A percentile compares a stretch with the other conserved stretches of the same genome.
phyloP scores from a whole-genome alignment of 371 early-diverging fungal genomes.

The Mortierella sp. region DNA sequence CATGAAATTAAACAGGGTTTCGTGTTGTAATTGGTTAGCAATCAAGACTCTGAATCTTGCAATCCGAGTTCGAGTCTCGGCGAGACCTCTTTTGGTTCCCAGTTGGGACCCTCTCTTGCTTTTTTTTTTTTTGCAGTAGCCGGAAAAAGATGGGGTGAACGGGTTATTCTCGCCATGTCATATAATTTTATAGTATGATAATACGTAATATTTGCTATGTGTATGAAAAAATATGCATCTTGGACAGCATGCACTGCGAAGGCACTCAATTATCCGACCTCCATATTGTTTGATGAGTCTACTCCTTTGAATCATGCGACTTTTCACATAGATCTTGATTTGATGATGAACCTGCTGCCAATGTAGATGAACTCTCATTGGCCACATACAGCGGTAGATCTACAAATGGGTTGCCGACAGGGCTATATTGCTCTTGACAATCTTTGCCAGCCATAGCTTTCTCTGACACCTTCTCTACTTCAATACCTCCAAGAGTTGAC shows the following conservation, averaged over 20 bases:
- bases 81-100: not conserved
- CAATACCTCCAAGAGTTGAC: not conserved
- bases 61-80: not conserved
- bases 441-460: not conserved
- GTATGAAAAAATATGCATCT: not conserved
- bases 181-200: too few species aligned
- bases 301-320: not conserved
- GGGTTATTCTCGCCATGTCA: too few species aligned
- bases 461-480: not conserved
- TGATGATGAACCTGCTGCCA: too few species aligned
- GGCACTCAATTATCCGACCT: too few species aligned
- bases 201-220: too few species aligned
- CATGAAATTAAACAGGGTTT: not conserved
- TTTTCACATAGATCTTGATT: not conserved
- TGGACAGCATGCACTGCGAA: too few species aligned
- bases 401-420: not conserved
- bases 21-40: constrained; percentile 14
- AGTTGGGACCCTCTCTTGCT: not conserved
- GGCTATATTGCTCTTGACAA: not conserved
- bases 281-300: not conserved
- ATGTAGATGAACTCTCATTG: not conserved
- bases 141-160: too few species aligned
- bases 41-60: constrained; percentile 10
- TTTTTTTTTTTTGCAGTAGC: too few species aligned
- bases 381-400: constrained; percentile 22